Percentiles rank a stretch among this genome's conserved stretches.
Conservation (phyloP, 2,329 filamentous ascomycete genomes). For the Neodidymelliopsis sp. region DNA sequence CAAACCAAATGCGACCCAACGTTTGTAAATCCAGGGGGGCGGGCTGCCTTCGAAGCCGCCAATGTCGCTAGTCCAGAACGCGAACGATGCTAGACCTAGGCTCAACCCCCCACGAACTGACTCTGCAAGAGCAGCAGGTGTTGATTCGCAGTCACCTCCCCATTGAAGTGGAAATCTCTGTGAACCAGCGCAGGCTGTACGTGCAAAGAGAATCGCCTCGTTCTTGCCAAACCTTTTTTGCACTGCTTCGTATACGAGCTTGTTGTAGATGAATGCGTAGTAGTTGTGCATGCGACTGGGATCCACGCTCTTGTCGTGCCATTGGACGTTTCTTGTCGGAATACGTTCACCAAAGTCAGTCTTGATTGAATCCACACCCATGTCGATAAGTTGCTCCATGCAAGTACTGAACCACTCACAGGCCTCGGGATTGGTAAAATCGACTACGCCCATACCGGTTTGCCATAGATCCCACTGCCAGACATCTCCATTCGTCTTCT, state of each 20-base stretch:
- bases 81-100: slow-evolving; percentile 69
- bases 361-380: slow-evolving; percentile 76
- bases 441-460: slow-evolving; percentile 76
- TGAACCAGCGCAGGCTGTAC: slow-evolving; percentile 71
- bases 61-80: slow-evolving; percentile 75
- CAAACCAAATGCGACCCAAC: slow-evolving; percentile 79
- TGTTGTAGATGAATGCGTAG: slow-evolving; percentile 78
- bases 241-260: slow-evolving; percentile 71
- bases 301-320: slow-evolving; percentile 67
- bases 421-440: slow-evolving; percentile 76
- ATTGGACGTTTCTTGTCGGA: slow-evolving; percentile 69
- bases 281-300: slow-evolving; percentile 77
- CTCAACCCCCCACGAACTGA: slow-evolving; percentile 71
- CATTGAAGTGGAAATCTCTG: slow-evolving; percentile 71
- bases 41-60: slow-evolving; percentile 75
- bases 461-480: slow-evolving; percentile 84
- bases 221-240: slow-evolving; percentile 60
- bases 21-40: slow-evolving; percentile 74
- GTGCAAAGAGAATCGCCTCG: slow-evolving; percentile 71
- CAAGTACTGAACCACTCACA: slow-evolving; percentile 70
- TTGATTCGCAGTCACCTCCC: slow-evolving; percentile 79
- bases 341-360: slow-evolving; percentile 80
- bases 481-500: slow-evolving; percentile 71
- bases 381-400: slow-evolving; percentile 69
- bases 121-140: slow-evolving; percentile 76